Evolutionary conservation across 2,329 filamentous ascomycete genomes (phyloP).

Genomic region (Capronia epimyces): DNA sequence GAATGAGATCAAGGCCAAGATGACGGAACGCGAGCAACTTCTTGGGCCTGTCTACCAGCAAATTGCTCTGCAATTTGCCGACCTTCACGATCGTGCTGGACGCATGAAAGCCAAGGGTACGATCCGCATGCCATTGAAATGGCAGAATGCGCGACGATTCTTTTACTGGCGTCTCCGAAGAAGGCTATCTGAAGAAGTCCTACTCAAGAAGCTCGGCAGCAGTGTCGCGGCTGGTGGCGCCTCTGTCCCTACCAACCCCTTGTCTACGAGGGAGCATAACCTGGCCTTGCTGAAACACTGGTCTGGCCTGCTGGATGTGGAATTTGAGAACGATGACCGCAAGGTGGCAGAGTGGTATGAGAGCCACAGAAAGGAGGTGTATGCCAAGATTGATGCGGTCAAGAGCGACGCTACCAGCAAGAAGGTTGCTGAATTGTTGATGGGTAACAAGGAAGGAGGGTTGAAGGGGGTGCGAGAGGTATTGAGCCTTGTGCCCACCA

Average conservation of each 20-base stretch:
- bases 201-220: conserved; percentile 76
- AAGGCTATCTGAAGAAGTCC: conserved; percentile 93
- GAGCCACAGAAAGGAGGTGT: conserved; percentile 77
- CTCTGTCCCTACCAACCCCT: conserved; percentile 37
- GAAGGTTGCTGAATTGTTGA: conserved; percentile 64
- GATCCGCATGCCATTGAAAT: conserved; percentile 76
- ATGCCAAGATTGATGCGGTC: conserved; percentile 76
- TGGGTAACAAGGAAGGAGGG: conserved; percentile 61
- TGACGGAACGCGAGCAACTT: conserved; percentile 77
- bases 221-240: conserved; percentile 35
- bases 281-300: conserved; percentile 75
- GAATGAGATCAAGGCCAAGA: conserved; percentile 73
- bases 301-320: conserved; percentile 61
- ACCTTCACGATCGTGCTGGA: conserved; percentile 91
- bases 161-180: conserved; percentile 99
- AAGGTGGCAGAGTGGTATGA: conserved; percentile 94
- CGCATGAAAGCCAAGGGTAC: conserved; percentile 98
- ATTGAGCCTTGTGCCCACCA: conserved; percentile 77
- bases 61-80: conserved; percentile 93
- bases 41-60: conserved; percentile 90
- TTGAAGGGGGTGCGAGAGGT: conserved; percentile 84
- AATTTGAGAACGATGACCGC: conserved; percentile 73
- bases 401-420: conserved; percentile 68
- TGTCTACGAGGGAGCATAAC: conserved; percentile 57
- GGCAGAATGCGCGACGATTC: conserved; percentile 87